phyloP scores from a whole-genome alignment of 1,284 basidiomycete species.

The Austroboletus olivaceoglutinosus region DNA sequence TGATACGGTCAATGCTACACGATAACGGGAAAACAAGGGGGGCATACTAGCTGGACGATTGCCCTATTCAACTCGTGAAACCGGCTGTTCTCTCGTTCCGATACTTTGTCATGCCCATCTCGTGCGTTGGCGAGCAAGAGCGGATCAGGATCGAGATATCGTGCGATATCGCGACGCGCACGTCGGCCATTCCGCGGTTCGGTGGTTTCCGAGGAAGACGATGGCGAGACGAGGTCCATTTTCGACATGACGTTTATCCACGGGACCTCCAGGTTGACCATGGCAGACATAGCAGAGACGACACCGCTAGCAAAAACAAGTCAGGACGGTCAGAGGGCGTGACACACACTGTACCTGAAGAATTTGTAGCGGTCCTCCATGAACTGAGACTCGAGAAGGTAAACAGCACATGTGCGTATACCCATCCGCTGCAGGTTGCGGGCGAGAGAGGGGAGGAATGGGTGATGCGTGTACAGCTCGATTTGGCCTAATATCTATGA shows the following conservation, averaged over 20 bases:
- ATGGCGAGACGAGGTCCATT: slow-evolving; percentile 90
- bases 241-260: slow-evolving; percentile 99
- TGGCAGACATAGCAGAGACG: slow-evolving; percentile 96
- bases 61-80: slow-evolving; percentile 95
- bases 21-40: slow-evolving; percentile 3
- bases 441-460: slow-evolving; percentile 89
- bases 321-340: slow-evolving; percentile 2
- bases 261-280: slow-evolving; percentile 96
- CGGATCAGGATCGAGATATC: slow-evolving; percentile 98
- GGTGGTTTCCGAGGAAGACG: slow-evolving; percentile 45
- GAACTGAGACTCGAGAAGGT: slow-evolving; percentile 96
- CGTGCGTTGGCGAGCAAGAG: slow-evolving; percentile 71
- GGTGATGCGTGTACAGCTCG: slow-evolving; percentile 98
- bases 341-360: slow-evolving; percentile 62
- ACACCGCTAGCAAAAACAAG: slow-evolving; percentile 68
- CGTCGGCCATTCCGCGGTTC: slow-evolving; percentile 70
- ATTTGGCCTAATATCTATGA: slow-evolving; percentile 75
- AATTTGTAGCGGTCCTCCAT: slow-evolving; percentile 99
- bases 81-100: slow-evolving; percentile 76
- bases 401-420: slow-evolving; percentile 80
- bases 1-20: slow-evolving; percentile 33
- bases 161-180: slow-evolving; percentile 72
- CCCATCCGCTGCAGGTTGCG: slow-evolving; percentile 68
- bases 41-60: slow-evolving; percentile 86
- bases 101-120: slow-evolving; percentile 28